Percentiles rank a stretch among this genome's conserved stretches.
These are phyloP conservation scores for Annona squamosa DNA, from an alignment of 164 flowering plant species.

Conservation along the genomic window DNA sequence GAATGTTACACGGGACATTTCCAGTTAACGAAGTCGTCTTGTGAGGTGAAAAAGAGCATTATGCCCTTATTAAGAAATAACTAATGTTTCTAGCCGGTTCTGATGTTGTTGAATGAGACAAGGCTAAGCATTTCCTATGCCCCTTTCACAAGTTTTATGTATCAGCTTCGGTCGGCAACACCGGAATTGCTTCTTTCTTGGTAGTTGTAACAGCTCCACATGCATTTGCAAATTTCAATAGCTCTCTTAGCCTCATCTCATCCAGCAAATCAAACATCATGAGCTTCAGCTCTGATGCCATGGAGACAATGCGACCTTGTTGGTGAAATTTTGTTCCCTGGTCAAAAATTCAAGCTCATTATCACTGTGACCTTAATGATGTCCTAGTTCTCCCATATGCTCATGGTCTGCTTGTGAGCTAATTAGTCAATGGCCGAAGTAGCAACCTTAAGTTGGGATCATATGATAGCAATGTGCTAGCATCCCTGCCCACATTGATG, in stretches of 20 bases:
- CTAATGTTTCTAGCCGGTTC: too few relatives aligned
- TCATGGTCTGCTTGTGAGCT: slow-evolving; percentile 78
- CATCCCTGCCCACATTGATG: slow-evolving; percentile 72
- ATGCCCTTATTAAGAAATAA: background rate
- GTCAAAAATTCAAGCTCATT: slow-evolving; percentile 80
- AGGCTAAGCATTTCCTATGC: background rate
- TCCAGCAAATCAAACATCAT: slow-evolving; percentile 48
- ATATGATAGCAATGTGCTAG: slow-evolving; percentile 77
- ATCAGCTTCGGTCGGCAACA: slow-evolving; percentile 33
- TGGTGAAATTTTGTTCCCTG: slow-evolving; percentile 40
- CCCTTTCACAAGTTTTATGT: slow-evolving; percentile 15
- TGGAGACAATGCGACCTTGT: slow-evolving; percentile 64
- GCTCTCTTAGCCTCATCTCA: slow-evolving; percentile 39
- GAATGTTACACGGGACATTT: too few relatives aligned
- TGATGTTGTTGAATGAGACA: too few relatives aligned
- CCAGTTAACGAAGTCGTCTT: too few relatives aligned
- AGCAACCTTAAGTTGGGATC: slow-evolving; percentile 89
- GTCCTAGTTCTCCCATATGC: slow-evolving; percentile 89
- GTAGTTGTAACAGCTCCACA: slow-evolving; percentile 57
- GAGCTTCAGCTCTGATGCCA: slow-evolving; percentile 73
- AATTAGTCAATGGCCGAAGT: slow-evolving; percentile 77
- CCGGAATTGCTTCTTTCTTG: slow-evolving; percentile 63
- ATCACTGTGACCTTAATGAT: slow-evolving; percentile 76
- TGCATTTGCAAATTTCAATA: slow-evolving; percentile 42
- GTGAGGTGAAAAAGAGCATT: too few relatives aligned